Evolutionary conservation across 1,284 basidiomycete genomes (phyloP).

Genomic region (Gomphus sp.): DNA sequence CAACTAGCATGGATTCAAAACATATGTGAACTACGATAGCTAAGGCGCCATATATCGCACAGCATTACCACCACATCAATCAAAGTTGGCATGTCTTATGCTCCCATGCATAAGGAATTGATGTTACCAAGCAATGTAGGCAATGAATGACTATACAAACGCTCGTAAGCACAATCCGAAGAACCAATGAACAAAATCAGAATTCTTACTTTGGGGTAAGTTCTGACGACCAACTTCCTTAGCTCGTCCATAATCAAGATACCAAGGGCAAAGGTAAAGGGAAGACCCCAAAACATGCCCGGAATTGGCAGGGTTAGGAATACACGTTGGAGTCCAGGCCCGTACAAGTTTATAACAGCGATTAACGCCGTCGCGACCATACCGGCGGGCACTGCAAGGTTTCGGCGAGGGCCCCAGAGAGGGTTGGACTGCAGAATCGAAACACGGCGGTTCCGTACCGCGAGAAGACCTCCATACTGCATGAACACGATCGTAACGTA

Average conservation of each 20-base stretch:
- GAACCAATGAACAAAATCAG: background rate
- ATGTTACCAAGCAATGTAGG: background rate
- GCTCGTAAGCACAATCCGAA: background rate
- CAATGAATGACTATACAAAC: background rate
- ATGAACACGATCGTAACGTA: slow-evolving; percentile 17
- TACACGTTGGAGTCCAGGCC: slow-evolving; percentile 26
- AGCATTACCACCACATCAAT: too few relatives aligned
- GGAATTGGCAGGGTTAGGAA: slow-evolving; percentile 31
- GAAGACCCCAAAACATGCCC: slow-evolving; percentile 34
- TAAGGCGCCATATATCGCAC: too few relatives aligned
- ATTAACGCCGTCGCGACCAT: slow-evolving; percentile 31
- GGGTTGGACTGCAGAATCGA: slow-evolving; percentile 26
- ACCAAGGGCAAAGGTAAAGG: slow-evolving; percentile 29
- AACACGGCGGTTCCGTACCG: slow-evolving; percentile 24
- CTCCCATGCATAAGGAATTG: too few relatives aligned
- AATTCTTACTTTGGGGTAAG: slow-evolving; percentile 27
- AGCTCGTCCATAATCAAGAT: slow-evolving; percentile 30
- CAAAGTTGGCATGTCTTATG: too few relatives aligned
- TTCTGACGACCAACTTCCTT: slow-evolving; percentile 30
- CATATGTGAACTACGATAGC: too few relatives aligned
- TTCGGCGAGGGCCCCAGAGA: slow-evolving; percentile 29
- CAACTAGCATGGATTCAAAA: too few relatives aligned
- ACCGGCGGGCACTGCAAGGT: slow-evolving; percentile 22
- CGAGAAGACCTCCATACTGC: slow-evolving; percentile 26
- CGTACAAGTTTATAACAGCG: slow-evolving; percentile 31